Percentiles rank a stretch among this genome's conserved stretches.
These are phyloP conservation scores for Neonectria faginata DNA, from an alignment of 2,329 filamentous ascomycete species.

Conservation along the genomic window DNA sequence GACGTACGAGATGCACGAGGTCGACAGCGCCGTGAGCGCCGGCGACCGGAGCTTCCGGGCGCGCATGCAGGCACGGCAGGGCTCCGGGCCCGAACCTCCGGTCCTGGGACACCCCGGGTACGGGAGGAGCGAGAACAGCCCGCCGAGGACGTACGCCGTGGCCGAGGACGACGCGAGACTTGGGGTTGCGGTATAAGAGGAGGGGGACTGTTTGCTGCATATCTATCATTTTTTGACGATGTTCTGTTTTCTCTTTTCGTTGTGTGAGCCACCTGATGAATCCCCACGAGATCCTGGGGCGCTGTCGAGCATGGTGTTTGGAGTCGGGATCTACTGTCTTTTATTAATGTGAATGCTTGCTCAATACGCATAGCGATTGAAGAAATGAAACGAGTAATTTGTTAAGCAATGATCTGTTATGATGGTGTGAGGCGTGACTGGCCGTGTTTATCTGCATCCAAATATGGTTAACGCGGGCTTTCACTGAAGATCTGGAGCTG, in stretches of 20 bases:
- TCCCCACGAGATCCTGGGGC: conserved; percentile 5
- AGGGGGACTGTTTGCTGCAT: too few species aligned
- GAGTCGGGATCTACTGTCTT: not conserved
- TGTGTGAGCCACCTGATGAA: conserved; percentile 6
- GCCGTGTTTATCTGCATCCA: not conserved
- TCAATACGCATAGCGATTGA: not conserved
- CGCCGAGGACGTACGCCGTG: conserved; percentile 8
- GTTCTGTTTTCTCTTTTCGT: not conserved
- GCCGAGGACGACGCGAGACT: not conserved
- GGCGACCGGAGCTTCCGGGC: conserved; percentile 12
- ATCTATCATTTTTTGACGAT: not conserved
- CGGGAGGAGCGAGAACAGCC: conserved; percentile 12
- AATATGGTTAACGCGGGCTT: too few species aligned
- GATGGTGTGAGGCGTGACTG: not conserved
- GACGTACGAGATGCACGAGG: conserved; percentile 14
- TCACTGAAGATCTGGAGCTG: too few species aligned
- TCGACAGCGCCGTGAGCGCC: conserved; percentile 14
- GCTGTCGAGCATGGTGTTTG: conserved; percentile 8
- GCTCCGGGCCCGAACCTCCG: conserved; percentile 1
- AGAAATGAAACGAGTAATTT: not conserved
- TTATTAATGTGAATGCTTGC: not conserved
- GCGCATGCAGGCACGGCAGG: conserved; percentile 13
- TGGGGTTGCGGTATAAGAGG: not conserved
- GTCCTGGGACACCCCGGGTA: conserved; percentile 7
- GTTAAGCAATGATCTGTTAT: not conserved